Conservation (phyloP, 495 filamentous ascomycete genomes). For the Rostrohypoxylon terebratum region DNA sequence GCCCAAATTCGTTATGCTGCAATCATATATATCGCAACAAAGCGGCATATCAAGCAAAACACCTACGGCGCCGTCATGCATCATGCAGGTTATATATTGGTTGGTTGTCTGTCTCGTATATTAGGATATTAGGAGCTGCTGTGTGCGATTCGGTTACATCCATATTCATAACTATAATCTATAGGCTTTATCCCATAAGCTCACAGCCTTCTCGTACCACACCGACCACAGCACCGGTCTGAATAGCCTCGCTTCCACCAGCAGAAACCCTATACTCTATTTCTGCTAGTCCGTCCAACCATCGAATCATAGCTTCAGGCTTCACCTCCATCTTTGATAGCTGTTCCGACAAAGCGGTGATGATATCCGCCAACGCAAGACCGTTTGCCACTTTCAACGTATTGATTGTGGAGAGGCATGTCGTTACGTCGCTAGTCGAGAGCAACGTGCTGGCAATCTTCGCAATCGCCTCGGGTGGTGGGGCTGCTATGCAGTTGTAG, state of each 20-base stretch:
- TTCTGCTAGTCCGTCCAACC: constrained; percentile 92
- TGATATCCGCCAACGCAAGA: constrained; percentile 92
- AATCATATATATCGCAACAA: not conserved
- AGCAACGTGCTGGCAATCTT: constrained; percentile 86
- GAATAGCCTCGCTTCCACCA: constrained; percentile 87
- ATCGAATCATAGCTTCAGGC: constrained; percentile 84
- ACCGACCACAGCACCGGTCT: constrained; percentile 92
- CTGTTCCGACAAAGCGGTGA: constrained; percentile 85
- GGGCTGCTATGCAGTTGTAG: constrained; percentile 97
- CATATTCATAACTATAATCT: no score
- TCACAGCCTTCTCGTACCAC: constrained; percentile 89
- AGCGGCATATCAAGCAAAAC: not conserved
- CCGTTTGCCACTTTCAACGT: constrained; percentile 86
- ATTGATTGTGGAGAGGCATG: constrained; percentile 86
- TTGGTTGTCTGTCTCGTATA: not conserved
- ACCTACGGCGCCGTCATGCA: not conserved
- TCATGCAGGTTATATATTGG: not conserved
- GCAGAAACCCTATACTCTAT: constrained; percentile 91
- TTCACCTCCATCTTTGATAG: constrained; percentile 86
- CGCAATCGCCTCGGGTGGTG: constrained; percentile 88
- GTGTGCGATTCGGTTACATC: not conserved
- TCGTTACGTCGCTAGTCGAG: constrained; percentile 83
- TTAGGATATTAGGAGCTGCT: not conserved
- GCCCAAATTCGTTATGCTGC: not conserved
- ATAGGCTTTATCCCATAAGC: constrained; percentile 60